A percentile compares a stretch with the other conserved stretches of the same genome.
phyloP scores from a whole-genome alignment of 352 stramenopile genomes.

The Phytophthora crassamura region DNA sequence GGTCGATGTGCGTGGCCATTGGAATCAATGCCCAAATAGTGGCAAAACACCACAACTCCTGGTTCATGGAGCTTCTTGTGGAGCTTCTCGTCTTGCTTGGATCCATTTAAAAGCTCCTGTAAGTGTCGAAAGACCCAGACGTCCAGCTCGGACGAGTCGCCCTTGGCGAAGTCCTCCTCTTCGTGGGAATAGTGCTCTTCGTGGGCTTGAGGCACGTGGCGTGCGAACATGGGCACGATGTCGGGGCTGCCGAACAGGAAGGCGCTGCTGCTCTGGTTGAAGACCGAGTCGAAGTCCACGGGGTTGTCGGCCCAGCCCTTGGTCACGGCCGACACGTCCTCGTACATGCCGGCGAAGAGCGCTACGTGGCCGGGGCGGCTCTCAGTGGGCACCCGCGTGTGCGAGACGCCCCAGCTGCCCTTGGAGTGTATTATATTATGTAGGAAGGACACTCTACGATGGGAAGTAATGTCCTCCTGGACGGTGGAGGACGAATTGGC shows the following conservation, averaged over 20 bases:
- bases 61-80: constrained; percentile 40
- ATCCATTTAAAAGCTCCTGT: constrained; percentile 45
- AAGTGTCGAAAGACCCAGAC: constrained; percentile 78
- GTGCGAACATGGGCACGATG: constrained; percentile 89
- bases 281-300: constrained; percentile 89
- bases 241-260: constrained; percentile 87
- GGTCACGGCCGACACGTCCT: constrained; percentile 90
- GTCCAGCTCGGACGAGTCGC: constrained; percentile 73
- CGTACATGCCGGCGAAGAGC: constrained; percentile 90
- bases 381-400: constrained; percentile 89
- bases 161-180: constrained; percentile 85
- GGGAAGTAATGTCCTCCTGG: neutral
- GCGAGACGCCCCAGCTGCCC: constrained; percentile 84
- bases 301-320: constrained; percentile 89
- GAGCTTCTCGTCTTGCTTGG: constrained; percentile 28
- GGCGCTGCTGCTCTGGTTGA: constrained; percentile 73
- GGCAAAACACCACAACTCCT: constrained; percentile 79
- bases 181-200: constrained; percentile 80
- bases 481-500: constrained; percentile 33
- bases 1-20: constrained; percentile 88
- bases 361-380: constrained; percentile 83
- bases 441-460: constrained; percentile 67
- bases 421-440: constrained; percentile 55
- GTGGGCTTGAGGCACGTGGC: constrained; percentile 67
- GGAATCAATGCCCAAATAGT: constrained; percentile 87